These are phyloP conservation scores for Amylostereum areolatum DNA, from an alignment of 1,284 basidiomycete genomes.

Conservation along the genomic window DNA sequence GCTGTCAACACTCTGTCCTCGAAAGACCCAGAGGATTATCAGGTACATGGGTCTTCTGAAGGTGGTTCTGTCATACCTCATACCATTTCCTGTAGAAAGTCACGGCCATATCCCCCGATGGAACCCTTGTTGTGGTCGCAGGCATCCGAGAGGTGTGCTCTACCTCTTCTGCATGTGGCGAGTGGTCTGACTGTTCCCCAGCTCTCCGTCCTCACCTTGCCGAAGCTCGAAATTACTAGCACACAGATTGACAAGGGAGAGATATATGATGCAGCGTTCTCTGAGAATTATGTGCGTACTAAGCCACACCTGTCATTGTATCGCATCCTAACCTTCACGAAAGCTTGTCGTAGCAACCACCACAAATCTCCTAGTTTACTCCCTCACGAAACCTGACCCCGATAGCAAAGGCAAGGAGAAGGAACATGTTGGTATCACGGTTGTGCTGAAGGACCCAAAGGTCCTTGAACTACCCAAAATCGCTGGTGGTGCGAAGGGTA, in stretches of 20 bases:
- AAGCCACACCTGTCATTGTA: background rate
- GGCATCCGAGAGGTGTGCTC: constrained; percentile 57
- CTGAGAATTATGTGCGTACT: constrained; percentile 38
- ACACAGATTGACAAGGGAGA: constrained; percentile 54
- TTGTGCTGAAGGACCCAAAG: constrained; percentile 43
- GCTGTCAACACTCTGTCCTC: constrained; percentile 59
- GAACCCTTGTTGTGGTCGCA: constrained; percentile 53
- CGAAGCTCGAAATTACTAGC: constrained; percentile 48
- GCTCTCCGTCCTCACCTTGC: constrained; percentile 67
- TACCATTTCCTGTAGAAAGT: constrained; percentile 54
- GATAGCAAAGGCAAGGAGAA: constrained; percentile 42
- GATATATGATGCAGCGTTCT: constrained; percentile 73
- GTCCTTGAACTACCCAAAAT: constrained; percentile 51
- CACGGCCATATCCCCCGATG: constrained; percentile 65
- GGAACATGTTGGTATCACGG: constrained; percentile 17
- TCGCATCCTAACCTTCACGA: constrained; percentile 5
- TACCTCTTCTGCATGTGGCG: background rate
- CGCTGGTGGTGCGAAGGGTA: constrained; percentile 43
- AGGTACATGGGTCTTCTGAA: constrained; percentile 43
- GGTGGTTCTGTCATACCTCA: background rate
- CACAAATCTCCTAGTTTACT: constrained; percentile 55
- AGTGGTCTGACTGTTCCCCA: constrained; percentile 22
- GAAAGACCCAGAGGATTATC: constrained; percentile 69
- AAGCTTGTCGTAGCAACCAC: constrained; percentile 66
- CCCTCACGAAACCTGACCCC: constrained; percentile 28